Conservation (phyloP, 805 yeast species). For the Candida sithepensis region DNA sequence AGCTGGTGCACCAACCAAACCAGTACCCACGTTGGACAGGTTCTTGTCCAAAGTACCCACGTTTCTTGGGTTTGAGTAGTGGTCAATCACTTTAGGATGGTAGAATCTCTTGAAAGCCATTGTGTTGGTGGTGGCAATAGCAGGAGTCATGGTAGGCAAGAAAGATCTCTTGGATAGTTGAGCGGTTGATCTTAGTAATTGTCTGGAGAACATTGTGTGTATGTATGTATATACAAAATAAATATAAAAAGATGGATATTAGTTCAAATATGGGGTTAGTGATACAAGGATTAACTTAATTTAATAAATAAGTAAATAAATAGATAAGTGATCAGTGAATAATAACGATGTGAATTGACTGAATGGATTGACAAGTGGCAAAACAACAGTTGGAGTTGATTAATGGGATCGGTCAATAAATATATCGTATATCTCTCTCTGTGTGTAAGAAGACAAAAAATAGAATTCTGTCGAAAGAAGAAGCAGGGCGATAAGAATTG, state of each 20-base stretch:
- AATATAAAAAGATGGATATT: too few relatives aligned
- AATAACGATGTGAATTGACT: too few relatives aligned
- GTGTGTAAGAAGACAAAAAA: too few relatives aligned
- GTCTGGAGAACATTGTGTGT: slow-evolving; percentile 20
- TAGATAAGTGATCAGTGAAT: too few relatives aligned
- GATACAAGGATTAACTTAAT: too few relatives aligned
- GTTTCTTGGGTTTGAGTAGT: slow-evolving; percentile 93
- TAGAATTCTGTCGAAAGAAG: too few relatives aligned
- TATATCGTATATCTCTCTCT: too few relatives aligned
- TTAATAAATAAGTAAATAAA: too few relatives aligned
- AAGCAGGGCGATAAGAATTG: neutral
- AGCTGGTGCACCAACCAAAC: slow-evolving; percentile 98
- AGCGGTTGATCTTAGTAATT: slow-evolving; percentile 11
- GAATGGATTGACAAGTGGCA: too few relatives aligned
- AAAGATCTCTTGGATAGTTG: slow-evolving; percentile 3
- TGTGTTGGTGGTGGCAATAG: too few relatives aligned
- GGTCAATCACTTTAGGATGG: slow-evolving; percentile 93
- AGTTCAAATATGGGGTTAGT: too few relatives aligned
- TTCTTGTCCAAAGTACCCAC: slow-evolving; percentile 89
- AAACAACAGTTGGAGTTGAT: too few relatives aligned
- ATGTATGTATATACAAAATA: neutral
- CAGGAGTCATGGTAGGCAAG: neutral
- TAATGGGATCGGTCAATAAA: neutral
- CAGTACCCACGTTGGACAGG: slow-evolving; percentile 82
- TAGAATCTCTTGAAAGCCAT: slow-evolving; percentile 39